Conservation (phyloP, 1,284 basidiomycete genomes). For the Fistulinella cinereoalba region DNA sequence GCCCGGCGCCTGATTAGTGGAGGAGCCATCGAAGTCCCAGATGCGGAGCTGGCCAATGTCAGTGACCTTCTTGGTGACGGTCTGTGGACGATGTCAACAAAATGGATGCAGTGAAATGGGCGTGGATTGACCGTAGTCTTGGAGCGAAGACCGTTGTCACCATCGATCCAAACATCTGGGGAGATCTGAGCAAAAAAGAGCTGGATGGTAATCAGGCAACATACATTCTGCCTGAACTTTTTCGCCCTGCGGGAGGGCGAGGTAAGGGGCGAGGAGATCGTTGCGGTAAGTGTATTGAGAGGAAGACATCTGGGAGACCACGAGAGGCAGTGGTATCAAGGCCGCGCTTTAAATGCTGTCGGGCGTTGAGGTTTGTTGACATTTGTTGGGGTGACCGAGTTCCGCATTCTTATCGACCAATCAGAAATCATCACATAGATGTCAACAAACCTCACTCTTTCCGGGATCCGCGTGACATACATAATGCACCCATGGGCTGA, state of each 20-base stretch:
- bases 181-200: constrained; percentile 15
- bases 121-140: constrained; percentile 77
- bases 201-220: constrained; percentile 25
- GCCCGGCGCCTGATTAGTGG: constrained; percentile 94
- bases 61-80: constrained; percentile 79
- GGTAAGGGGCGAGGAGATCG: constrained; percentile 85
- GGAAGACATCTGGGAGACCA: constrained; percentile 23
- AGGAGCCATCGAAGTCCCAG: constrained; percentile 99
- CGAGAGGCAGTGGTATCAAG: background rate
- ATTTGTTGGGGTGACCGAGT: constrained; percentile 15
- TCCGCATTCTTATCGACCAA: constrained; percentile 32
- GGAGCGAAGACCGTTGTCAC: constrained; percentile 86
- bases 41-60: constrained; percentile 85
- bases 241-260: constrained; percentile 81
- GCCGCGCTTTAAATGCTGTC: constrained; percentile 24
- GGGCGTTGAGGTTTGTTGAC: constrained; percentile 20
- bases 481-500: background rate
- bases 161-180: constrained; percentile 93
- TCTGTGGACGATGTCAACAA: constrained; percentile 43
- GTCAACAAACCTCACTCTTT: too few relatives aligned
- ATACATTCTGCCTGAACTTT: constrained; percentile 92
- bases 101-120: constrained; percentile 3
- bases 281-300: constrained; percentile 53
- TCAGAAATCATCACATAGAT: too few relatives aligned
- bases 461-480: constrained; percentile 7